Base-by-base conservation (phyloP, 768 basidiomycete genomes). In the Favolaschia claudopus region DNA sequence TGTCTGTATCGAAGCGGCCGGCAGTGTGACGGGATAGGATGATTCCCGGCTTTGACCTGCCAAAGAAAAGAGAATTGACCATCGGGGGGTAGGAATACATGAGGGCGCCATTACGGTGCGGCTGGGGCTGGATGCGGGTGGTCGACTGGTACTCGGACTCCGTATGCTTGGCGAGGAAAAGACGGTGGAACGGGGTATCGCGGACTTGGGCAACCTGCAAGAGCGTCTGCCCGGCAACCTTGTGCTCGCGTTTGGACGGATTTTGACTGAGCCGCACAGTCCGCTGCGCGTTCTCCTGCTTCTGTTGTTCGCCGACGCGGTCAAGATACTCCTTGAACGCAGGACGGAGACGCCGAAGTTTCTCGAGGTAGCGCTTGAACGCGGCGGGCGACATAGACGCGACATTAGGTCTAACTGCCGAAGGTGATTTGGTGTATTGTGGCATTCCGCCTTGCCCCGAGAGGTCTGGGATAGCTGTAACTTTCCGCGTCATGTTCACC, bases 31-130 rank as follows among this genome's bases (percentile, higher is more conserved):
- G 65, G 27, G 83, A 76, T 33, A 86, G 77, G 62, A 88, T 58
- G 55, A 91, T 80, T 47, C 89, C 92, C 7, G 85, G 84, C 63
- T 84, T 79, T 17, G 85, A 74, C 58, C 76, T 78, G 8, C 79
- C 78, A 68, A 76, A 79, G 69, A 87, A 75, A 48, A 75, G 73
- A 0, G 81, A 78, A 50, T 91, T 88, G 44, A 93, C 73, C 7
- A 60, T 49, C 7, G 88, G 78, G 32, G 82, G 78, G 36, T 77
- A 75, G 3, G 84, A 71, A 70, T 93, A 94, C 40, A 77, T 74
- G 37, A 93, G 78, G 4, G 84, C 92, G 34, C 80, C 91, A 33
- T 73, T 78, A 25, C 74, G 79, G 63, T 93, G 92, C 0, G 90
- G 90, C 53, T 83, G 78, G 38, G 83, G 87, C 58, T 86, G 85